phyloP scores from a whole-genome alignment of 441 rosid species.

The Euphorbia corollata region DNA sequence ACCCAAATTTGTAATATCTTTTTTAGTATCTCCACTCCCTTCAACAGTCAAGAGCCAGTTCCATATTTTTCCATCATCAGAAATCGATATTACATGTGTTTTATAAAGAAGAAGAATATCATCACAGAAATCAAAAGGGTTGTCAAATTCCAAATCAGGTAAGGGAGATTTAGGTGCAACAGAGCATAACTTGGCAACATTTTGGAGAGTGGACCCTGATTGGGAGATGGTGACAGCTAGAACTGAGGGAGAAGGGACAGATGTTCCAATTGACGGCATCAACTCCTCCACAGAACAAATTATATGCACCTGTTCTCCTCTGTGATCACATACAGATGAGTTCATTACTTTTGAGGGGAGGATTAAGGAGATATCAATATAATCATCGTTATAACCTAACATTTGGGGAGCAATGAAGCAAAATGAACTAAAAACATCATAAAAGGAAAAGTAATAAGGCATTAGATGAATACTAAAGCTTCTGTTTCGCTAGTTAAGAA shows the following conservation, averaged over 20 bases:
- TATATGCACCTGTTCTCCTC: slow-evolving; percentile 84
- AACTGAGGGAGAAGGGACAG: slow-evolving; percentile 71
- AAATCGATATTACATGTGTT: slow-evolving; percentile 66
- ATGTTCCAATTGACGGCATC: slow-evolving; percentile 77
- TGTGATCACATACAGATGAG: slow-evolving; percentile 35
- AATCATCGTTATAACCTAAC: slow-evolving; percentile 22
- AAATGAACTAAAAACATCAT: not conserved
- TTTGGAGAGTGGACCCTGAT: slow-evolving; percentile 74
- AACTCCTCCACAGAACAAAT: slow-evolving; percentile 83
- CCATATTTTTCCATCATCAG: slow-evolving; percentile 96
- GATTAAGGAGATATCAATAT: slow-evolving; percentile 14
- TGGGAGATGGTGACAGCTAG: slow-evolving; percentile 56
- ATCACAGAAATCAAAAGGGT: slow-evolving; percentile 79
- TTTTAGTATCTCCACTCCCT: slow-evolving; percentile 48
- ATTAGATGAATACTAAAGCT: not conserved
- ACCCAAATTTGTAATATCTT: slow-evolving; percentile 29
- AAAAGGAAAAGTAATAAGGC: not conserved
- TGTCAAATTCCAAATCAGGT: slow-evolving; percentile 52
- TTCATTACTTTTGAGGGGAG: slow-evolving; percentile 12
- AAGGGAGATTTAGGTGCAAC: slow-evolving; percentile 41
- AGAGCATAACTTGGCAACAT: slow-evolving; percentile 55
- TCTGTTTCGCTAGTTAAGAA: not conserved
- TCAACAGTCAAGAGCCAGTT: slow-evolving; percentile 87
- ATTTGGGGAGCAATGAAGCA: slow-evolving; percentile 12
- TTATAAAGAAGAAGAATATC: slow-evolving; percentile 58